Percentiles rank a stretch among this genome's conserved stretches.
Evolutionary conservation across 2,329 filamentous ascomycete species (phyloP).

Genomic region (Hypoxylon sp.): DNA sequence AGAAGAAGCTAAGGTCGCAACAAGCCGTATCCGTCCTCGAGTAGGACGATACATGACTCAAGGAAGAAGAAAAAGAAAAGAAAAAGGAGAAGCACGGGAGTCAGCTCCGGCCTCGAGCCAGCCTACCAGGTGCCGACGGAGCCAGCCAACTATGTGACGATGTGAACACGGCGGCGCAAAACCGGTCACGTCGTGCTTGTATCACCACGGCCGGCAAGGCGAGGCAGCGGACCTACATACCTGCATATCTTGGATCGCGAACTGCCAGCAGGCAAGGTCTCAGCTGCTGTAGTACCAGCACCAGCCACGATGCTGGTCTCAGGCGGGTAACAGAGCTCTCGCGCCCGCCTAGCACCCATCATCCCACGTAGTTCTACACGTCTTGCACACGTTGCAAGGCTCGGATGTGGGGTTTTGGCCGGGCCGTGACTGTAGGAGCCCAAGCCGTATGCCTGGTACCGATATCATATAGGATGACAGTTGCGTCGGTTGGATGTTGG

Average conservation of each 20-base stretch:
- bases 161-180: slow-evolving; percentile 11
- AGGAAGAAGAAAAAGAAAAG: background rate
- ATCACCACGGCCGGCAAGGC: too few relatives aligned
- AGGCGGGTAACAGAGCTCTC: background rate
- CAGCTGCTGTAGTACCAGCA: background rate
- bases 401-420: slow-evolving; percentile 30
- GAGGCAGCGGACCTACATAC: slow-evolving; percentile 5
- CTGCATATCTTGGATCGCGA: slow-evolving; percentile 8
- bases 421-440: slow-evolving; percentile 15
- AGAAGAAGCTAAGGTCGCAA: slow-evolving; percentile 15
- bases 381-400: background rate
- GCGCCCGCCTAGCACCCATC: too few relatives aligned
- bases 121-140: slow-evolving; percentile 1
- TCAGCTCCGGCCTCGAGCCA: background rate
- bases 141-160: slow-evolving; percentile 4
- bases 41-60: slow-evolving; percentile 22
- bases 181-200: slow-evolving; percentile 20
- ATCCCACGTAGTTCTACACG: too few relatives aligned
- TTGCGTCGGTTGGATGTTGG: slow-evolving; percentile 14
- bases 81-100: background rate
- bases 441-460: slow-evolving; percentile 26
- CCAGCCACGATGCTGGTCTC: slow-evolving; percentile 11
- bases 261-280: background rate
- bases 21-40: slow-evolving; percentile 26
- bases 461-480: background rate